Percentiles rank a stretch among this genome's conserved stretches.
Conservation (phyloP, 2,329 filamentous ascomycete genomes). For the Ophiostoma piceae region DNA sequence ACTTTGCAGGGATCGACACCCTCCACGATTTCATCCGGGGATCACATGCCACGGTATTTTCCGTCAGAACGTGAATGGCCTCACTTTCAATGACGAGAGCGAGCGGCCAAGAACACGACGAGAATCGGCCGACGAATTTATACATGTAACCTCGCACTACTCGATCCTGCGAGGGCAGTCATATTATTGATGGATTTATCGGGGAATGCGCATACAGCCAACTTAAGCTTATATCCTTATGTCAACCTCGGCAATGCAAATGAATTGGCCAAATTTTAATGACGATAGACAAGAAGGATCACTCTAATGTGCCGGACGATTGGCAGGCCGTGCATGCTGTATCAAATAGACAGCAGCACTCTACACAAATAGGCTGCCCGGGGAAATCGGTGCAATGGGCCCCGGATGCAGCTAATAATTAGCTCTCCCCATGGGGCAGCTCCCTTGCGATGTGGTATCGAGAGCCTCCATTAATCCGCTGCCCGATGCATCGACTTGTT, state of each 20-base stretch:
- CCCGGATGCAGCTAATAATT: not conserved
- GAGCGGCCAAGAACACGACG: not conserved
- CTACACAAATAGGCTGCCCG: not conserved
- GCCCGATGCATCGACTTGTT: not conserved
- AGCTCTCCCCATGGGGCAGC: constrained; percentile 9
- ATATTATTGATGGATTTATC: not conserved
- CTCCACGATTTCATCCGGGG: not conserved
- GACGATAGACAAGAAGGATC: not conserved
- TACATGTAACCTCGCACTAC: not conserved
- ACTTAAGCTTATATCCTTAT: not conserved
- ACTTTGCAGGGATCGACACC: not conserved
- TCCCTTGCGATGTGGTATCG: constrained; percentile 4
- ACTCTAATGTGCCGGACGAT: not conserved
- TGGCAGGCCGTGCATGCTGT: not conserved
- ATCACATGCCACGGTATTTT: not conserved
- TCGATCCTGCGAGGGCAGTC: not conserved
- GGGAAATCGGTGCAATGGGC: not conserved
- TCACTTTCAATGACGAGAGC: not conserved
- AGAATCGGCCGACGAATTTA: not conserved
- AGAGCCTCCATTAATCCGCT: not conserved
- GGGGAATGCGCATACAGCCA: not conserved
- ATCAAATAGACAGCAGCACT: not conserved
- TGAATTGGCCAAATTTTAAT: not conserved
- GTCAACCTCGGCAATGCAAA: not conserved
- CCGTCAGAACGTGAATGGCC: not conserved